Percentiles rank a stretch among this genome's conserved stretches.
phyloP scores from a whole-genome alignment of 2,329 filamentous ascomycete genomes.

The Diplocarpon rosae region DNA sequence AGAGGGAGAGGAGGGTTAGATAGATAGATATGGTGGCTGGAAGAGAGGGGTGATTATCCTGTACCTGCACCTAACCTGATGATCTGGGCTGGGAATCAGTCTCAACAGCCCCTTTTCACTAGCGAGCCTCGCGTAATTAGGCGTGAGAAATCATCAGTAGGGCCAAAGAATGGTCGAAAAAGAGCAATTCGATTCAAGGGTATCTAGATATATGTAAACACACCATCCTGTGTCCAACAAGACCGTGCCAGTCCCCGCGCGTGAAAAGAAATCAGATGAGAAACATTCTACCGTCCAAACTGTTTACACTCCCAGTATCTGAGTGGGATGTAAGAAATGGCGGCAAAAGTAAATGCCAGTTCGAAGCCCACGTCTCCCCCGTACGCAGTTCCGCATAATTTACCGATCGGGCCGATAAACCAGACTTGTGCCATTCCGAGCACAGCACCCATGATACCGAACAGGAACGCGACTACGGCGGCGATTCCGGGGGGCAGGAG shows the following conservation, averaged over 20 bases:
- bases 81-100: background rate
- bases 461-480: constrained; percentile 49
- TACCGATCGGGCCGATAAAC: constrained; percentile 57
- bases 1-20: background rate
- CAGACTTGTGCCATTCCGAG: constrained; percentile 61
- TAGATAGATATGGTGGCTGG: background rate
- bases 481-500: constrained; percentile 54
- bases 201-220: background rate
- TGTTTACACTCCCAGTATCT: constrained; percentile 30
- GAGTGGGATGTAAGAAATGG: constrained; percentile 39
- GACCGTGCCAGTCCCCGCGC: too few species aligned
- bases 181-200: background rate
- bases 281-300: constrained; percentile 29
- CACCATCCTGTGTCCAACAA: background rate
- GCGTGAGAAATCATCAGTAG: background rate
- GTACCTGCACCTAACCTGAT: too few species aligned
- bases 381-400: constrained; percentile 26
- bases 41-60: background rate
- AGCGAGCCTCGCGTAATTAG: background rate
- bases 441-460: constrained; percentile 54
- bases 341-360: constrained; percentile 50
- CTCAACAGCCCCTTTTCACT: background rate
- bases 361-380: constrained; percentile 54
- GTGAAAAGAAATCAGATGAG: background rate
- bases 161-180: background rate